A percentile compares a stretch with the other conserved stretches of the same genome.
Evolutionary conservation across 2,329 filamentous ascomycete genomes (phyloP).

Genomic region (Kalaharituber pfeilii): DNA sequence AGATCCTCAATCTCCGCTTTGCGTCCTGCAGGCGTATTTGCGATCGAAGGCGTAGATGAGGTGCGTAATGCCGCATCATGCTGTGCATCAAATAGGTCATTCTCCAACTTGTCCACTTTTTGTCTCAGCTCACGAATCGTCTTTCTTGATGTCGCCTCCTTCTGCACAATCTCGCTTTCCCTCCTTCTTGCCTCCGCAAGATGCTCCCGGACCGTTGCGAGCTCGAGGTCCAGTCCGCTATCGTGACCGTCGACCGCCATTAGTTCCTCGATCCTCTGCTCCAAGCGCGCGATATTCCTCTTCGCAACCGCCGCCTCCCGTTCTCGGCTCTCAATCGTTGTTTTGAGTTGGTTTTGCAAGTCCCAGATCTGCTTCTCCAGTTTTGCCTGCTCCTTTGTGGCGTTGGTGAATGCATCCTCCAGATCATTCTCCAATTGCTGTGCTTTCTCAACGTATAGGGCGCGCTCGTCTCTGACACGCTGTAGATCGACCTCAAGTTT

Average conservation of each 20-base stretch:
- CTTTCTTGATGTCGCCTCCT: constrained; percentile 47
- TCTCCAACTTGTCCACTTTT: constrained; percentile 49
- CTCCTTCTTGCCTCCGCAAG: constrained; percentile 47
- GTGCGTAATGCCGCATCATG: constrained; percentile 21
- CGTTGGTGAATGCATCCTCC: constrained; percentile 48
- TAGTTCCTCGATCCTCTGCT: constrained; percentile 41
- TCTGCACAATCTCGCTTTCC: constrained; percentile 46
- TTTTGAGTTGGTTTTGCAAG: constrained; percentile 32
- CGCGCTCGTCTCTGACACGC: constrained; percentile 47
- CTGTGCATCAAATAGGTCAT: constrained; percentile 47
- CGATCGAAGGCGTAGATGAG: constrained; percentile 25
- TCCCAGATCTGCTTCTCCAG: constrained; percentile 39
- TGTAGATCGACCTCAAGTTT: constrained; percentile 51
- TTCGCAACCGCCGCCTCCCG: constrained; percentile 42
- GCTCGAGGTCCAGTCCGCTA: constrained; percentile 33
- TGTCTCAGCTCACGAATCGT: constrained; percentile 45
- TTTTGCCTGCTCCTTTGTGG: constrained; percentile 47
- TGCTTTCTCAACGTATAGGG: constrained; percentile 38
- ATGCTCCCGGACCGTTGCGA: constrained; percentile 45
- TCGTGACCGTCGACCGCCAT: constrained; percentile 25
- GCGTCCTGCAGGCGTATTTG: constrained; percentile 14
- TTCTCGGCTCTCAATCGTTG: constrained; percentile 34
- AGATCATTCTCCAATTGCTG: constrained; percentile 45
- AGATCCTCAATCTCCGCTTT: constrained; percentile 35
- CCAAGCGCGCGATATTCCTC: constrained; percentile 47